Percentiles rank a stretch among this genome's conserved stretches.
Evolutionary conservation across 108 stramenopile genomes (phyloP).

Genomic region (Fistulifera solaris): DNA sequence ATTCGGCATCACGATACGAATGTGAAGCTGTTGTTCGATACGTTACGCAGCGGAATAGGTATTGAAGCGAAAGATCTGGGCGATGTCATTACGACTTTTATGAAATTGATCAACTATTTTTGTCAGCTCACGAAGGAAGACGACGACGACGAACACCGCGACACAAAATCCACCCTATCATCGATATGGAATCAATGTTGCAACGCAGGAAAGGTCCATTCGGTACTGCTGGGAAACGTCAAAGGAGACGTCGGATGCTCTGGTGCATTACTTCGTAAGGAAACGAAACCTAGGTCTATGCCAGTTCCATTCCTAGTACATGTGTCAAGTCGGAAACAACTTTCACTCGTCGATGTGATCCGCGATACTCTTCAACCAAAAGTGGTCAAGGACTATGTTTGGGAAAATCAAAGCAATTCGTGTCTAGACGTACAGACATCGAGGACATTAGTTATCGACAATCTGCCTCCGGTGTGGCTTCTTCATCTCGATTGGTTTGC

Average conservation of each 20-base stretch:
- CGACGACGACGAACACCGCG: not conserved
- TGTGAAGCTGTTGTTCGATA: not conserved
- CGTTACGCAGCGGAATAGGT: not conserved
- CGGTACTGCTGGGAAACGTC: no score
- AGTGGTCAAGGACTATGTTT: constrained; percentile 3
- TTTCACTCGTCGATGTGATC: not conserved
- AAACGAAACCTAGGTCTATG: not conserved
- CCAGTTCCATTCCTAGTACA: not conserved
- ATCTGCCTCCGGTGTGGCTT: constrained; percentile 18
- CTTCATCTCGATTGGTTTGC: constrained; percentile 26
- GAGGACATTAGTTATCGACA: constrained; percentile 11
- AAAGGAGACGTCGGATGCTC: no score
- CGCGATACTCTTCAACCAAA: not conserved
- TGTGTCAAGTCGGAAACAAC: not conserved
- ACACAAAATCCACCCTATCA: no score
- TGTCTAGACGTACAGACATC: constrained; percentile 11
- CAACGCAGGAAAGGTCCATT: no score
- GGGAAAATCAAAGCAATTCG: not conserved
- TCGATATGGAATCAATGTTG: no score
- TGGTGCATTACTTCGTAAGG: not conserved
- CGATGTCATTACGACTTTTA: constrained; percentile 23
- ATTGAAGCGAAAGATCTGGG: constrained; percentile 13
- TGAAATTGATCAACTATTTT: not conserved
- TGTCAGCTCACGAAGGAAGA: not conserved
- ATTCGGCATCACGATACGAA: not conserved